Percentiles rank a stretch among this genome's conserved stretches.
Evolutionary conservation across 169 alveolate species (phyloP).

Genomic region (Plasmodium gonderi): DNA sequence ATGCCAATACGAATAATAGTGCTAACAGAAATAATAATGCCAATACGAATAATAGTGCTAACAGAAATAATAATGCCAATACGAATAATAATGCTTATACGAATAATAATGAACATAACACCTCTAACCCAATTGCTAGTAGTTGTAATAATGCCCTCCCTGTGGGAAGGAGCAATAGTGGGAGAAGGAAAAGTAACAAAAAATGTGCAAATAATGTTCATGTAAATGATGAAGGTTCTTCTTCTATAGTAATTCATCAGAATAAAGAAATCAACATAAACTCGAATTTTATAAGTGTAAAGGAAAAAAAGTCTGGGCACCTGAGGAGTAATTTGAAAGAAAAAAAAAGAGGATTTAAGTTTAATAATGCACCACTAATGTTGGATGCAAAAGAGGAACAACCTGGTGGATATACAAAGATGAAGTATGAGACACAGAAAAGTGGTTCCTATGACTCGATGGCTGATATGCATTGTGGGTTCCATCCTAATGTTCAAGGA

Average conservation of each 20-base stretch:
- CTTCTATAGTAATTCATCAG: neutral
- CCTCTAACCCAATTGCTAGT: too few species aligned
- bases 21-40: neutral
- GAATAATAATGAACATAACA: too few species aligned
- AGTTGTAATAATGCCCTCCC: neutral
- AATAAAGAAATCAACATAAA: neutral
- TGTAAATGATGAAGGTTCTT: neutral
- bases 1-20: neutral
- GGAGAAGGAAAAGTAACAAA: neutral
- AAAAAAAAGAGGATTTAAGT: neutral
- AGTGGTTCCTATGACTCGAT: neutral
- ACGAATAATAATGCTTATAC: neutral
- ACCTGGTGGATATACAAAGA: neutral
- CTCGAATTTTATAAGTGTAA: neutral
- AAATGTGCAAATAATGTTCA: neutral
- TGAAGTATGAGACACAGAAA: neutral
- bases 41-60: neutral
- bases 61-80: neutral
- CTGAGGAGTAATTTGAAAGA: neutral
- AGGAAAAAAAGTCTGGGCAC: neutral
- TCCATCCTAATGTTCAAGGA: neutral
- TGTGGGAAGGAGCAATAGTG: neutral
- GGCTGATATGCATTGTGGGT: neutral
- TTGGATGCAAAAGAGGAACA: neutral
- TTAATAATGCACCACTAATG: neutral